A percentile compares a stretch with the other conserved stretches of the same genome.
phyloP scores from a whole-genome alignment of 345 rosid genomes.

The Kandelia obovata region DNA sequence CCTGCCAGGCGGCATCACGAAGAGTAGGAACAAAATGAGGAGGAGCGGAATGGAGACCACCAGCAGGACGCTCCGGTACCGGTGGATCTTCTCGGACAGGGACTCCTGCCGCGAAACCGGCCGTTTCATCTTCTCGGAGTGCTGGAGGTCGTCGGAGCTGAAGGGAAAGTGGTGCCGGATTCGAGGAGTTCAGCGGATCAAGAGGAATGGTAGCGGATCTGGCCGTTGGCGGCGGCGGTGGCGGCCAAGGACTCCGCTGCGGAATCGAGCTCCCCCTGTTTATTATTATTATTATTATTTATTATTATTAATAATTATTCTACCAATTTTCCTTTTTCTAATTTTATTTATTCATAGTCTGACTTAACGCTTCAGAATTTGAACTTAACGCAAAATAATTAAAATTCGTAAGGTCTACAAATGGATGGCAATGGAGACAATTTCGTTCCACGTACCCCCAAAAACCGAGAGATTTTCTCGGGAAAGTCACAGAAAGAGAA shows the following conservation, averaged over 20 bases:
- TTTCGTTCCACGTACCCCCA: too few species aligned
- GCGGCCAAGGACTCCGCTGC: slow-evolving; percentile 61
- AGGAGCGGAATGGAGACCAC: slow-evolving; percentile 65
- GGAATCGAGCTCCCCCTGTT: slow-evolving; percentile 74
- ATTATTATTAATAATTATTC: not conserved
- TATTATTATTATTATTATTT: slow-evolving; percentile 23
- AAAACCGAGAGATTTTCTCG: too few species aligned
- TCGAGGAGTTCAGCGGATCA: slow-evolving; percentile 24
- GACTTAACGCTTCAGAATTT: too few species aligned
- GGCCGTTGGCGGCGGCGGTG: slow-evolving; percentile 57
- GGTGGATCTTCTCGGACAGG: slow-evolving; percentile 72
- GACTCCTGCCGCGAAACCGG: slow-evolving; percentile 45
- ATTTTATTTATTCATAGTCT: not conserved
- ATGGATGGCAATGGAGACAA: too few species aligned
- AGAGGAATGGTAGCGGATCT: slow-evolving; percentile 86
- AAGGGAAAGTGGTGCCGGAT: slow-evolving; percentile 29
- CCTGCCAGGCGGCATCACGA: slow-evolving; percentile 51
- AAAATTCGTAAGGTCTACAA: too few species aligned
- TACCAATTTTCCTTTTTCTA: not conserved
- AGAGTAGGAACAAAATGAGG: slow-evolving; percentile 52
- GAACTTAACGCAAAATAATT: too few species aligned
- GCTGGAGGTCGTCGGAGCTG: slow-evolving; percentile 43
- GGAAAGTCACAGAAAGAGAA: not conserved
- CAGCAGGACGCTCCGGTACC: slow-evolving; percentile 55
- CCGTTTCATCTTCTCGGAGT: slow-evolving; percentile 55